These are phyloP conservation scores for Nemania abortiva DNA, from an alignment of 2,329 filamentous ascomycete genomes.

Conservation along the genomic window DNA sequence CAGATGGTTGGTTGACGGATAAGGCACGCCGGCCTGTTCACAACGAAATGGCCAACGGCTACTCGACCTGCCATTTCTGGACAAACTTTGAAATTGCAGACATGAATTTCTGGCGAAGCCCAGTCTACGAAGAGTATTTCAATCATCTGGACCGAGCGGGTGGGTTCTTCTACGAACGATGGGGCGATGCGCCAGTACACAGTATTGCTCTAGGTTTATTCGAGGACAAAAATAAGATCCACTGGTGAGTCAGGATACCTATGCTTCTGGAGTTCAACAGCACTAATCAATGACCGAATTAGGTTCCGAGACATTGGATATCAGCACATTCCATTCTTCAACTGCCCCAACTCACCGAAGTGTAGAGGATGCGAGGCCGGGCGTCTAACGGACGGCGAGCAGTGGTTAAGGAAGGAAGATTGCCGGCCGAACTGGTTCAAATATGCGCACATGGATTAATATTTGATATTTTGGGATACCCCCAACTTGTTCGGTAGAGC, in stretches of 20 bases:
- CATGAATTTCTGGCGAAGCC: conserved; percentile 90
- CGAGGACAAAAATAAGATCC: conserved; percentile 89
- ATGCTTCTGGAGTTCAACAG: conserved; percentile 11
- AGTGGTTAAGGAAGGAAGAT: conserved; percentile 88
- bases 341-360: conserved; percentile 96
- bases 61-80: conserved; percentile 99
- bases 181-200: conserved; percentile 98
- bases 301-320: conserved; percentile 99
- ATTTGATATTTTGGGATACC: conserved; percentile 25
- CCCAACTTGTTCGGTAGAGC: conserved; percentile 43
- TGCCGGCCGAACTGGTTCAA: conserved; percentile 98
- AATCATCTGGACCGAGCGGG: conserved; percentile 93
- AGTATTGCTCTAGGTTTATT: conserved; percentile 93
- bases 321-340: conserved; percentile 98
- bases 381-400: conserved; percentile 87
- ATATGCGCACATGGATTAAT: conserved; percentile 82
- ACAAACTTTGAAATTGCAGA: conserved; percentile 98
- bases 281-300: conserved; percentile 39
- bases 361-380: conserved; percentile 90
- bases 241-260: conserved; percentile 74
- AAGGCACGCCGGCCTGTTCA: conserved; percentile 80
- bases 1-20: conserved; percentile 89
- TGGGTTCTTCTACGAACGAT: conserved; percentile 98
- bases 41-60: conserved; percentile 85
- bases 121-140: conserved; percentile 95